These are phyloP conservation scores for Ogataea pilisensis DNA, from an alignment of 805 yeast genomes.

Conservation along the genomic window DNA sequence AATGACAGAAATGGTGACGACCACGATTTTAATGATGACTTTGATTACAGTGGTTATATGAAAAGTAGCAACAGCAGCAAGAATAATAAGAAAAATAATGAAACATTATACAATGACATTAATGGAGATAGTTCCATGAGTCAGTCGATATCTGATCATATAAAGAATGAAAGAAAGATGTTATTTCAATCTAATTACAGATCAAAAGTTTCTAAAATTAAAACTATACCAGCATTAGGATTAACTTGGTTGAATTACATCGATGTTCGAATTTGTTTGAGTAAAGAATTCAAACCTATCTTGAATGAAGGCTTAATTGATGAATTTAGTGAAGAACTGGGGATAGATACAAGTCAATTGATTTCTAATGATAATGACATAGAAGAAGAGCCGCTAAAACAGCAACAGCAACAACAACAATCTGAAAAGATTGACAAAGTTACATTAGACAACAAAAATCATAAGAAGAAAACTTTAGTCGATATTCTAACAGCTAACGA, in stretches of 20 bases:
- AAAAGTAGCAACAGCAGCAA: not conserved
- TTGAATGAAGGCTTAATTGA: slow-evolving; percentile 31
- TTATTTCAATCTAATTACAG: slow-evolving; percentile 30
- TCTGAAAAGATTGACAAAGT: not conserved
- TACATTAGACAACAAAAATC: slow-evolving; percentile 5
- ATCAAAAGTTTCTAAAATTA: slow-evolving; percentile 28
- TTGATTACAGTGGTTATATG: slow-evolving; percentile 7
- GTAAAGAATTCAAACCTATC: slow-evolving; percentile 40
- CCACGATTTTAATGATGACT: slow-evolving; percentile 19
- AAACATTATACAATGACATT: slow-evolving; percentile 22
- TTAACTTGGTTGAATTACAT: slow-evolving; percentile 49
- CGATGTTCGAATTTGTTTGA: slow-evolving; percentile 44
- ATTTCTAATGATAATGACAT: slow-evolving; percentile 3
- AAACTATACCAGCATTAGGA: slow-evolving; percentile 51
- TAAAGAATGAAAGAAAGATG: slow-evolving; percentile 25
- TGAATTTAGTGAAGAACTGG: slow-evolving; percentile 31
- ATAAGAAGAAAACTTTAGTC: slow-evolving; percentile 16
- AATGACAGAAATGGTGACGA: slow-evolving; percentile 16
- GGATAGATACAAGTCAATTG: slow-evolving; percentile 24
- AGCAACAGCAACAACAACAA: no score
- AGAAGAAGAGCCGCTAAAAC: slow-evolving; percentile 2
- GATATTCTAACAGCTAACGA: slow-evolving; percentile 25
- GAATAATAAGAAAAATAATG: slow-evolving; percentile 1
- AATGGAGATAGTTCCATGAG: not conserved
- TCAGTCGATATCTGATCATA: slow-evolving; percentile 17